Evolutionary conservation across 108 stramenopile species (phyloP).

Genomic region (Epithemia pelagica): DNA sequence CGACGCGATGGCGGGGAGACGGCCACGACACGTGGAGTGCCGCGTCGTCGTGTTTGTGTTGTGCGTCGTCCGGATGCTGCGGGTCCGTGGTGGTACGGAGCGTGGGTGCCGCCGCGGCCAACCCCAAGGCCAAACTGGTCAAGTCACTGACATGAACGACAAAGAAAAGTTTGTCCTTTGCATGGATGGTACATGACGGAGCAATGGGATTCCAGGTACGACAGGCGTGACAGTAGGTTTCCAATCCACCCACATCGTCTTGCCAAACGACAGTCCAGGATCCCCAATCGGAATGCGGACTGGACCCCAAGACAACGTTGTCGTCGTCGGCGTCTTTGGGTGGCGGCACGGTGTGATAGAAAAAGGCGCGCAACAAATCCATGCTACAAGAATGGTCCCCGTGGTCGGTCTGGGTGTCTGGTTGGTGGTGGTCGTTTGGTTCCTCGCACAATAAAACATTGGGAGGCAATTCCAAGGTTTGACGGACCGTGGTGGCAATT

Average conservation of each 20-base stretch:
- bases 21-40: slow-evolving; percentile 6
- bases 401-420: background rate
- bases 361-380: slow-evolving; percentile 14
- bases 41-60: background rate
- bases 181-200: background rate
- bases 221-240: slow-evolving; percentile 64
- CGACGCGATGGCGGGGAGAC: slow-evolving; percentile 27
- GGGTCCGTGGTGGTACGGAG: background rate
- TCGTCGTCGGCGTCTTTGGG: slow-evolving; percentile 3
- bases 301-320: slow-evolving; percentile 43
- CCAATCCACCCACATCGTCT: slow-evolving; percentile 66
- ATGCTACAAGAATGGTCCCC: background rate
- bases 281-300: slow-evolving; percentile 79
- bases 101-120: background rate
- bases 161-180: slow-evolving; percentile 13
- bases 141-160: slow-evolving; percentile 76
- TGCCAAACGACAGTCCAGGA: slow-evolving; percentile 79
- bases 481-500: background rate
- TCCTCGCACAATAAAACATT: slow-evolving; percentile 1
- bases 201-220: slow-evolving; percentile 56
- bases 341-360: slow-evolving; percentile 3
- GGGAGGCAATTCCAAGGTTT: slow-evolving; percentile 4
- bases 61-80: background rate
- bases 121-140: slow-evolving; percentile 43
- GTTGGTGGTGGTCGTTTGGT: background rate